Evolutionary conservation across 352 stramenopile species (phyloP).

Genomic region (Phytophthora pluvialis): DNA sequence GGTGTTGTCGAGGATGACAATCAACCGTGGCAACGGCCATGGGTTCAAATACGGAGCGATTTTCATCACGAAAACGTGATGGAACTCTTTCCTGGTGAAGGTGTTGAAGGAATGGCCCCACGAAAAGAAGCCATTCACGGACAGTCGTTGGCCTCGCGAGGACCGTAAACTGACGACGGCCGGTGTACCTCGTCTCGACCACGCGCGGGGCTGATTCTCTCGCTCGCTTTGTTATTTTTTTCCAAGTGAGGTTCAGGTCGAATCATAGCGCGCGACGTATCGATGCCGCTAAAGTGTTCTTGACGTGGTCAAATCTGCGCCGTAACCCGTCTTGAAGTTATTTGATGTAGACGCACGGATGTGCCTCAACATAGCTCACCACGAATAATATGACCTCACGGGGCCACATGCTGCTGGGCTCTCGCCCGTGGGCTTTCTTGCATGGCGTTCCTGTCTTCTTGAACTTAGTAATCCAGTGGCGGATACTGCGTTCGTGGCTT

Average conservation of each 20-base stretch:
- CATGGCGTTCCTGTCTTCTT: constrained; percentile 1
- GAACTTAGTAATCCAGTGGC: constrained; percentile 20
- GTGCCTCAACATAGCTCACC: constrained; percentile 13
- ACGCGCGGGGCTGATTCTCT: constrained; percentile 6
- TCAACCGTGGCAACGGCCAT: constrained; percentile 34
- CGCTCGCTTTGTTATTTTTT: constrained; percentile 19
- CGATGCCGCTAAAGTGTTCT: constrained; percentile 12
- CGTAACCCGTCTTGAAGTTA: constrained; percentile 24
- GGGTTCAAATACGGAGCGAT: constrained; percentile 36
- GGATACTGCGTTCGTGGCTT: no score
- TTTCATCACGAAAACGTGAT: constrained; percentile 23
- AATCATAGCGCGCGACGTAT: constrained; percentile 34
- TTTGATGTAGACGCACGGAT: constrained; percentile 42
- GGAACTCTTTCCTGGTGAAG: constrained; percentile 32
- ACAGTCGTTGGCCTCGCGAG: constrained; percentile 15
- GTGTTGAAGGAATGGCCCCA: constrained; percentile 26
- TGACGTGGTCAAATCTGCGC: constrained; percentile 1
- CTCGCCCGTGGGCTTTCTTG: neutral
- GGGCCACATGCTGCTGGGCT: constrained; percentile 12
- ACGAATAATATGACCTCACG: constrained; percentile 19
- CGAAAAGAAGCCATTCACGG: constrained; percentile 26
- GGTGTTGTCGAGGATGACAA: constrained; percentile 39
- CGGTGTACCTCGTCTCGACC: neutral
- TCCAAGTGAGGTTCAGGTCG: constrained; percentile 24
- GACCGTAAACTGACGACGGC: constrained; percentile 21